These are phyloP conservation scores for Sugiyamaella americana DNA, from an alignment of 805 yeast genomes.

Conservation along the genomic window DNA sequence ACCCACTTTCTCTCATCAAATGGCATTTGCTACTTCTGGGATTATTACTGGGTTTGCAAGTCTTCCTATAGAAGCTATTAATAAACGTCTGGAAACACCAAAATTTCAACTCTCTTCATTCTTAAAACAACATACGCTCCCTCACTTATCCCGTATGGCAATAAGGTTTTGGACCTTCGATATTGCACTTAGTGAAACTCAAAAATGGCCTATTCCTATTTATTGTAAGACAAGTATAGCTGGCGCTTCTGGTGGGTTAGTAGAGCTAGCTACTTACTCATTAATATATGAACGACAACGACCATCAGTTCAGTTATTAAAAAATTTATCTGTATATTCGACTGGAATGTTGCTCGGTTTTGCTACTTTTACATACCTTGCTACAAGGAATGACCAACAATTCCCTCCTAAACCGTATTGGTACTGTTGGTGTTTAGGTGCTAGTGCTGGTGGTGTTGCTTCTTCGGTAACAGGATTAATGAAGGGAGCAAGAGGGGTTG, in stretches of 20 bases:
- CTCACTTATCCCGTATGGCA: neutral
- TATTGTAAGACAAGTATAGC: constrained; percentile 1
- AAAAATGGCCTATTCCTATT: neutral
- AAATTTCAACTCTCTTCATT: neutral
- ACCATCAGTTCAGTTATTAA: neutral
- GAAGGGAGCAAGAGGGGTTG: constrained; percentile 1
- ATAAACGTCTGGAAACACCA: neutral
- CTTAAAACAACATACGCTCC: neutral
- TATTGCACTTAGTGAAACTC: neutral
- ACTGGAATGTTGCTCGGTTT: constrained; percentile 3
- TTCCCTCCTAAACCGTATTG: constrained; percentile 8
- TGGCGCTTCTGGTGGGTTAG: constrained; percentile 5
- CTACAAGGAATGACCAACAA: neutral
- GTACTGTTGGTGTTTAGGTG: constrained; percentile 10
- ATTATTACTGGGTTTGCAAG: constrained; percentile 1
- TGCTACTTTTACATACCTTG: constrained; percentile 6
- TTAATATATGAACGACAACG: neutral
- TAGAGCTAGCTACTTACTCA: neutral
- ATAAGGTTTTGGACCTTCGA: constrained; percentile 8
- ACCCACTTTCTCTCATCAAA: neutral
- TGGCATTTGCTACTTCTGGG: constrained; percentile 2
- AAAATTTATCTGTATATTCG: neutral
- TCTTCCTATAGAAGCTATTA: constrained; percentile 3
- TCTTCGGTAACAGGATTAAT: neutral
- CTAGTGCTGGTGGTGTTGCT: constrained; percentile 7